Evolutionary conservation across 371 early-diverging fungal genomes (phyloP), one percentile per base, ranked within the genome.

Genomic region (Mortierella sp.): DNA sequence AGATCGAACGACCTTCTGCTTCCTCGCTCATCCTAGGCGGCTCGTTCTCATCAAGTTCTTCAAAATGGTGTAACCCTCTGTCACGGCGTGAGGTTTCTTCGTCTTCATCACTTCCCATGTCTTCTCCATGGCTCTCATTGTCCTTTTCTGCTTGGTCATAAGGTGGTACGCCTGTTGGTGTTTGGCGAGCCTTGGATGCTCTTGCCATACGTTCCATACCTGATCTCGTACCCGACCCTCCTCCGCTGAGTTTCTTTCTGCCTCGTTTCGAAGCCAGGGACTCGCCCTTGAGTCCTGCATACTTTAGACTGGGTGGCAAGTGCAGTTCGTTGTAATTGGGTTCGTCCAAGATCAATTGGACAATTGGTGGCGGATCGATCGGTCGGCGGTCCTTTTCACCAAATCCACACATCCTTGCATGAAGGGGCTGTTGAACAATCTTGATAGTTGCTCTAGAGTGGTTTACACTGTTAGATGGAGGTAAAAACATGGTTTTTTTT

Each of bases 381-480:
- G 92, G 91, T 30, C 94, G 75, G 30, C 92, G 75, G 75, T 92
- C 93, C 64, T 90, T 92, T 19, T 88, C 92, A 45, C 89, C 88
- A 62, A 87, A 88, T 1, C 92, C 91, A 52, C 90, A 90, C 82
- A 89, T 86, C 19, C 93, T 84, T 61, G 91, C 91, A 25, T 90
- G 83, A 25, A 84, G 62, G n/a, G 93, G 93, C 59, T 91, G 88
- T 70, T 93, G 91, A 23, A 86, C 82, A 61, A 90, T 83, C 21
- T 68, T 68, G 37, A 75, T 37, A 9, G 37, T 37, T 9, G 37
- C 37, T 18, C 23, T 11, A 21, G 26, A 53, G 23, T 53, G 53
- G 26, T 9, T 19, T 26, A 9, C 21, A 9, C 23, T 53, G 25
- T 53, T 18, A 9, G 18, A 46, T 12, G 46, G 46, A 18, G 46